Evolutionary conservation across 495 filamentous ascomycete species (phyloP).

Genomic region (Evansstolkia leycettana): DNA sequence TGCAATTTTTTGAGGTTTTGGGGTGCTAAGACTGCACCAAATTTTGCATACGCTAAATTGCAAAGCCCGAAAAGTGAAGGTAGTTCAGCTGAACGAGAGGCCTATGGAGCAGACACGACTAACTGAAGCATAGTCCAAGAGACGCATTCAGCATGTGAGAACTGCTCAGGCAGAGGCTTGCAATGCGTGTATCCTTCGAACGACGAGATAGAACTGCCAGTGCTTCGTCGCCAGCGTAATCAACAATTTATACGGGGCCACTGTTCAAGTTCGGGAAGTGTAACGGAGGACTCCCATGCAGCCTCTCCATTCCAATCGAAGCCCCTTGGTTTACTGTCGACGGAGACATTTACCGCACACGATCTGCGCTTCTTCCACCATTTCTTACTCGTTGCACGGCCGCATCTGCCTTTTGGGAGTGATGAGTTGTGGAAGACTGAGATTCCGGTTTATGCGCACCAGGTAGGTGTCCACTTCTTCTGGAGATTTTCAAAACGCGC

Average conservation of each 20-base stretch:
- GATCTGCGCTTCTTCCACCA: conserved; percentile 55
- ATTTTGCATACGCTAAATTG: too few species aligned
- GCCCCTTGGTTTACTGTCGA: background rate
- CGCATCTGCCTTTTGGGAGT: conserved; percentile 46
- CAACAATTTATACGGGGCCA: too few species aligned
- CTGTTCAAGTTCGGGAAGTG: too few species aligned
- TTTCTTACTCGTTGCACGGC: conserved; percentile 43
- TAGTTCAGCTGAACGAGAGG: background rate
- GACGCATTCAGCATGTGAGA: conserved; percentile 24
- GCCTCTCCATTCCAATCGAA: background rate
- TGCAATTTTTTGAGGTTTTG: too few species aligned
- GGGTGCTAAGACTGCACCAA: too few species aligned
- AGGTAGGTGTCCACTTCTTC: conserved; percentile 22
- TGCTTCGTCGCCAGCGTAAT: conserved; percentile 7
- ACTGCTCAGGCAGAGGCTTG: conserved; percentile 41
- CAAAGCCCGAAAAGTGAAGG: conserved; percentile 50
- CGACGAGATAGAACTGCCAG: conserved; percentile 9
- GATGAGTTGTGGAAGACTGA: conserved; percentile 46
- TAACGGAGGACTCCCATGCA: background rate
- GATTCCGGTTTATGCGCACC: conserved; percentile 41
- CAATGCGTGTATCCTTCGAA: conserved; percentile 44
- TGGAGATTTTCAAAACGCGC: background rate
- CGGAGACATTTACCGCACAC: conserved; percentile 30
- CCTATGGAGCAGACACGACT: background rate
- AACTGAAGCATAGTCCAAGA: conserved; percentile 45